phyloP scores from a whole-genome alignment of 176 grass and related monocot species.

The Calamus simplicifolius region DNA sequence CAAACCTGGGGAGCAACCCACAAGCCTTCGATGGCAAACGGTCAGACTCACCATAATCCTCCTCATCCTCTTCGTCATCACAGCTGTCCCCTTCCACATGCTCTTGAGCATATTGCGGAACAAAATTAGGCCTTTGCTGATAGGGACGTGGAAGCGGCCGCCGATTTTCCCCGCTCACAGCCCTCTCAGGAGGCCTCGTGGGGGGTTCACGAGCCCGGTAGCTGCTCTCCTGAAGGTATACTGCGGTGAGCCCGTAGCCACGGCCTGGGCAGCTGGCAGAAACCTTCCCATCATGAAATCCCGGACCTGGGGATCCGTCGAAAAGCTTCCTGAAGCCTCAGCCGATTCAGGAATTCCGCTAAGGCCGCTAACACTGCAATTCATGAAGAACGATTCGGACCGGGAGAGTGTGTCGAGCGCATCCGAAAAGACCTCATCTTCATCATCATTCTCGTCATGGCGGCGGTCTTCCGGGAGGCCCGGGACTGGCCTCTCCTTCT shows the following conservation, averaged over 20 bases:
- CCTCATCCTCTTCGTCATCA: constrained; percentile 42
- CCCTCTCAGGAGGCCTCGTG: constrained; percentile 1
- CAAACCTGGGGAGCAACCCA: too few species aligned
- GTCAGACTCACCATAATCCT: constrained; percentile 42
- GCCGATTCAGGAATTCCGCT: constrained; percentile 35
- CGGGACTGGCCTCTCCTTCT: too few species aligned
- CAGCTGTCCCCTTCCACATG: constrained; percentile 26
- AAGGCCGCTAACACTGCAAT: constrained; percentile 91
- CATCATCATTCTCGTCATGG: too few species aligned
- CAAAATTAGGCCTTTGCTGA: constrained; percentile 61
- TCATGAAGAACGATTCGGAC: constrained; percentile 71
- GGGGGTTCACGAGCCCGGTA: too few species aligned
- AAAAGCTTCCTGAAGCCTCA: neutral
- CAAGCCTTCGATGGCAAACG: too few species aligned
- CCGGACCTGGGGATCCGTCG: constrained; percentile 29
- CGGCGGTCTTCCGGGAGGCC: too few species aligned
- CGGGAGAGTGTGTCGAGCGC: too few species aligned
- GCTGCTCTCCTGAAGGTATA: too few species aligned
- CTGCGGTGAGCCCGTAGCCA: constrained; percentile 65
- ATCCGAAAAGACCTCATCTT: too few species aligned
- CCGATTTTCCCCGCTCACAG: constrained; percentile 4
- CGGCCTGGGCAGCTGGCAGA: constrained; percentile 71
- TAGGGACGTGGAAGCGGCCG: constrained; percentile 52
- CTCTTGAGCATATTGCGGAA: constrained; percentile 34
- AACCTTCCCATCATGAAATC: constrained; percentile 90